A percentile compares a stretch with the other conserved stretches of the same genome.
These are phyloP conservation scores for Coccomyxa sp. DNA, from an alignment of 139 green algal species.

Conservation along the genomic window DNA sequence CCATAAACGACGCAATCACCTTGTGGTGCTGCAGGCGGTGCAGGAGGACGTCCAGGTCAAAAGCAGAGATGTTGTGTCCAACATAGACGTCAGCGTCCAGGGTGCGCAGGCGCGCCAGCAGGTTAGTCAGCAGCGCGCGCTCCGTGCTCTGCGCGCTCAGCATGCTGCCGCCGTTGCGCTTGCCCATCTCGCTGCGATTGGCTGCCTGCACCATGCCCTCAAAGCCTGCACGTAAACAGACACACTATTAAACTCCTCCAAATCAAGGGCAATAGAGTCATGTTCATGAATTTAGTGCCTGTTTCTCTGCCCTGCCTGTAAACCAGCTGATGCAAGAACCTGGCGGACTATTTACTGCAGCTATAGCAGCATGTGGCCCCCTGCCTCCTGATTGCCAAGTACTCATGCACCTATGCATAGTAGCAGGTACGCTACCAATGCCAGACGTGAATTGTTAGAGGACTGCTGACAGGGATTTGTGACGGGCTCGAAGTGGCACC, in stretches of 20 bases:
- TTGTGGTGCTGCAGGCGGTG: conserved; percentile 88
- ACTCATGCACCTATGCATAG: too few species aligned
- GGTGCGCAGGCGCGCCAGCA: conserved; percentile 71
- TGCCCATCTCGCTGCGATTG: conserved; percentile 56
- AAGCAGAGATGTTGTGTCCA: conserved; percentile 92
- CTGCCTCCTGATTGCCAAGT: too few species aligned
- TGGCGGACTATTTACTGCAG: too few species aligned
- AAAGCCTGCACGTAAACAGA: conserved; percentile 60
- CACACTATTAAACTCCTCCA: too few species aligned
- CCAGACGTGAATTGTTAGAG: background rate
- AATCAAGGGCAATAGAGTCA: too few species aligned
- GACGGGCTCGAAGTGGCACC: too few species aligned
- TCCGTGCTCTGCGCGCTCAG: conserved; percentile 67
- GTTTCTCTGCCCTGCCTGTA: too few species aligned
- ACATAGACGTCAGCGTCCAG: conserved; percentile 94
- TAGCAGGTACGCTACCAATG: too few species aligned
- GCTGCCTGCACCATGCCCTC: conserved; percentile 54
- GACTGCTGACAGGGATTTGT: background rate
- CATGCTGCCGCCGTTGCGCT: conserved; percentile 65
- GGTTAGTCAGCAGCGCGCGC: conserved; percentile 79
- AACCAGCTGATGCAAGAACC: too few species aligned
- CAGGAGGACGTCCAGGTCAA: conserved; percentile 91
- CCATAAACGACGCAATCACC: too few species aligned
- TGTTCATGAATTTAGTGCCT: too few species aligned
- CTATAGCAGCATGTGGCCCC: too few species aligned